These are phyloP conservation scores for Chimonanthus praecox DNA, from an alignment of 164 flowering plant genomes.

Conservation along the genomic window DNA sequence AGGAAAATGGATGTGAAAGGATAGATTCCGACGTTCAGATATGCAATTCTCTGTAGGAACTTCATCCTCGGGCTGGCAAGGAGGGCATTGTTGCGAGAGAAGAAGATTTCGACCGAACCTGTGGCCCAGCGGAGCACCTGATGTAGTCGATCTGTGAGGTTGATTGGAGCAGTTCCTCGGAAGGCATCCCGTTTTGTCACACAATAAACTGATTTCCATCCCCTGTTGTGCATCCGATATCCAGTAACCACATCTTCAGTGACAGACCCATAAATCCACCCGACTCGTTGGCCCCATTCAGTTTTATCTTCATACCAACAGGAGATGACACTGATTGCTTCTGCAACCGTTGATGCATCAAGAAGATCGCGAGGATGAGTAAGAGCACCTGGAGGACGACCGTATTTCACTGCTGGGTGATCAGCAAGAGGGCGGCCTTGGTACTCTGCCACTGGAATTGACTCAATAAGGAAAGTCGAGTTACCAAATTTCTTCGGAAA, in stretches of 20 bases:
- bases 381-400: conserved; percentile 69
- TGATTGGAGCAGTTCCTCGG: conserved; percentile 78
- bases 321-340: conserved; percentile 70
- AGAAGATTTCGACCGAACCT: conserved; percentile 81
- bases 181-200: conserved; percentile 73
- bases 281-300: conserved; percentile 80
- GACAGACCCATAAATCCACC: conserved; percentile 85
- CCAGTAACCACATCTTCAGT: conserved; percentile 87
- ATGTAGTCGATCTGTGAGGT: conserved; percentile 72
- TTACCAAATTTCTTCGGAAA: conserved; percentile 78
- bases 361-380: conserved; percentile 63
- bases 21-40: conserved; percentile 66
- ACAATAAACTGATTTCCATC: conserved; percentile 75
- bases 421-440: conserved; percentile 81
- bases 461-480: conserved; percentile 57
- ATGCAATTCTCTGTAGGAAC: conserved; percentile 64
- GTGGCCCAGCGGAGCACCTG: conserved; percentile 87
- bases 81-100: conserved; percentile 71
- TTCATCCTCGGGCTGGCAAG: conserved; percentile 42
- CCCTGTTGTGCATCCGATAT: conserved; percentile 83
- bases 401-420: conserved; percentile 63
- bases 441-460: conserved; percentile 64
- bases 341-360: conserved; percentile 72
- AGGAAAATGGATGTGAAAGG: conserved; percentile 75
- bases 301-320: conserved; percentile 88